These are phyloP conservation scores for Boechera stricta DNA, from an alignment of 345 rosid genomes.

Conservation along the genomic window DNA sequence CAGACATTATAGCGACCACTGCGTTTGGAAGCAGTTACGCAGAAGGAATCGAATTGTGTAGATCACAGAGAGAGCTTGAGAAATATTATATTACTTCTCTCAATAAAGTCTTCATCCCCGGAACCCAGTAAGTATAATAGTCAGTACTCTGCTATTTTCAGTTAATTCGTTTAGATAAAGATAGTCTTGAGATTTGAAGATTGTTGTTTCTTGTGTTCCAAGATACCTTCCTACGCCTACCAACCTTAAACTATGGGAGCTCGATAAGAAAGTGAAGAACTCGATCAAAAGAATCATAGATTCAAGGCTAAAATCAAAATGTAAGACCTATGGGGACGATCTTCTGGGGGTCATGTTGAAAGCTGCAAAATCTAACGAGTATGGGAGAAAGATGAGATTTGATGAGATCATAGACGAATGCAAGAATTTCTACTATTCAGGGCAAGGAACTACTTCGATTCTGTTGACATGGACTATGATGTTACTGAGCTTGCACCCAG, in stretches of 20 bases:
- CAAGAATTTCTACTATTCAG: conserved; percentile 53
- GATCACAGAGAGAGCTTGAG: conserved; percentile 47
- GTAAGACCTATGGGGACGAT: conserved; percentile 38
- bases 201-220: background rate
- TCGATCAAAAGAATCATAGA: conserved; percentile 38
- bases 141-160: background rate
- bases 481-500: conserved; percentile 48
- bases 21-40: conserved; percentile 53
- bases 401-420: conserved; percentile 53
- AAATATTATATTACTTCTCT: conserved; percentile 8
- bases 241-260: conserved; percentile 50
- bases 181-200: background rate
- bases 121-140: conserved; percentile 40
- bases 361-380: conserved; percentile 16
- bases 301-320: conserved; percentile 35
- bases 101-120: conserved; percentile 43
- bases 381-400: conserved; percentile 30
- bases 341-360: conserved; percentile 47
- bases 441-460: conserved; percentile 55
- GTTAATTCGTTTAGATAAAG: background rate
- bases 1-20: conserved; percentile 49
- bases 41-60: conserved; percentile 46
- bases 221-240: conserved; percentile 54
- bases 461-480: conserved; percentile 53
- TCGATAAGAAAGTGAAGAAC: conserved; percentile 44